These are phyloP conservation scores for Mycena chlorophos DNA, from an alignment of 768 basidiomycete species.

Conservation along the genomic window DNA sequence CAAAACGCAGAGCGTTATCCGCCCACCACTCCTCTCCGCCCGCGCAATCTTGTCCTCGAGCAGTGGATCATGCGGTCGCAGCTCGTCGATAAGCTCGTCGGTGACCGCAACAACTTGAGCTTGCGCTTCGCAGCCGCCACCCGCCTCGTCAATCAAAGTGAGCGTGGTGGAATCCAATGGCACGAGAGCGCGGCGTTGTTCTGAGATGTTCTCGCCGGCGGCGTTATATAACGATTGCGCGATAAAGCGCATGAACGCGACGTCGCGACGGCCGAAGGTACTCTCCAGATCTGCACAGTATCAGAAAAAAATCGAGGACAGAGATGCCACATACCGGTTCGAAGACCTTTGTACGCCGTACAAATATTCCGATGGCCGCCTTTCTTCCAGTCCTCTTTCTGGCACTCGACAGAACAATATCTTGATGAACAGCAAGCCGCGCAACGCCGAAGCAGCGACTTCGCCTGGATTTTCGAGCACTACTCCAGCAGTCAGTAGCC, in stretches of 20 bases:
- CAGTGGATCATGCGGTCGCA: slow-evolving; percentile 17
- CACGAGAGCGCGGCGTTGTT: background rate
- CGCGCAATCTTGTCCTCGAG: slow-evolving; percentile 33
- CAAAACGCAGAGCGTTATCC: background rate
- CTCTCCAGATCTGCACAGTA: background rate
- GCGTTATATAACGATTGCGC: background rate
- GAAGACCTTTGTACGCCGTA: background rate
- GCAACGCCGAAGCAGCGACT: background rate
- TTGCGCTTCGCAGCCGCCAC: background rate
- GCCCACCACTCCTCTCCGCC: slow-evolving; percentile 16
- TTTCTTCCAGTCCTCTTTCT: background rate
- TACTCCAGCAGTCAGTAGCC: background rate
- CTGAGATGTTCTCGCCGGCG: background rate
- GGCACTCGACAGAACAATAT: background rate
- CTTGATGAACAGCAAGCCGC: background rate
- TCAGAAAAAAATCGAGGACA: background rate
- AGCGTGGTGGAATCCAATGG: background rate
- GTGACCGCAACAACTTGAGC: background rate
- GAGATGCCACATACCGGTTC: background rate
- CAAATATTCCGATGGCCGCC: background rate
- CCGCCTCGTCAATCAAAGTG: background rate
- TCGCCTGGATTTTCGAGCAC: background rate
- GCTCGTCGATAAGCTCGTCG: slow-evolving; percentile 27
- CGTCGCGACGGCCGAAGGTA: background rate
- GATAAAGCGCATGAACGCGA: background rate